Base-by-base conservation (phyloP, 495 filamentous ascomycete species). In the Trichoderma virens region DNA sequence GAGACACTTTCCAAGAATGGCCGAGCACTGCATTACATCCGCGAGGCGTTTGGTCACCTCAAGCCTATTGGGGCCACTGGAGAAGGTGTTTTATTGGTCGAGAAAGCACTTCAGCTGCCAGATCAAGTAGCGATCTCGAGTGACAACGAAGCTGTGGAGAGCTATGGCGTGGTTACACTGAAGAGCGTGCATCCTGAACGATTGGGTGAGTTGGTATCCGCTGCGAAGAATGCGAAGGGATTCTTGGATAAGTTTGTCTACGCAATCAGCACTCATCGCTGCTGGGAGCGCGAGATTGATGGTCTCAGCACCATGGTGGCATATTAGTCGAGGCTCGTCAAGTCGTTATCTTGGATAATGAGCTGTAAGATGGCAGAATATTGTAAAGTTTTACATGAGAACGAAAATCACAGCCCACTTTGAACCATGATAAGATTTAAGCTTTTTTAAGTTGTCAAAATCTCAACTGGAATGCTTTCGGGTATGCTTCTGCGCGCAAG, bases 1-100 rank as follows among this genome's bases (percentile, higher is more conserved):
- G 69, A 74, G 59, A 80, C 80, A 1, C 80, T 96, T 5, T 73
- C 81, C 39, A 86, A 86, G 76, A 90, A 85, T 63, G 92, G 92
- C 5, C 84, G 91, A 25, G 90, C 89, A 2, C 76, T 91, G 62
- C 88, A 93, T 77, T 96, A 89, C 89, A 78, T 96, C 27, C 83
- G 90, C 64, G 90, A 95, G 74, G 86, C 90, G 0, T 95, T 92
- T 70, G 86, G 90, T 3, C 86, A 93, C 66, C 75, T 93, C 62
- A 91, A 95, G 79, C 73, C 89, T 32, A 88, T 97, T 68, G 87
- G 88, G 41, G 87, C 88, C 35, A 83, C 86, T 0, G 86, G 90
- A 28, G 88, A 92, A 69, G 86, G 80, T 2, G 89, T 90, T 0
- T 71, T 83, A 3, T 76, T 95, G 25, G 84, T 93, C 20, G 68